Conservation (phyloP, 2,329 filamentous ascomycete species). For the Diatrype stigma region DNA sequence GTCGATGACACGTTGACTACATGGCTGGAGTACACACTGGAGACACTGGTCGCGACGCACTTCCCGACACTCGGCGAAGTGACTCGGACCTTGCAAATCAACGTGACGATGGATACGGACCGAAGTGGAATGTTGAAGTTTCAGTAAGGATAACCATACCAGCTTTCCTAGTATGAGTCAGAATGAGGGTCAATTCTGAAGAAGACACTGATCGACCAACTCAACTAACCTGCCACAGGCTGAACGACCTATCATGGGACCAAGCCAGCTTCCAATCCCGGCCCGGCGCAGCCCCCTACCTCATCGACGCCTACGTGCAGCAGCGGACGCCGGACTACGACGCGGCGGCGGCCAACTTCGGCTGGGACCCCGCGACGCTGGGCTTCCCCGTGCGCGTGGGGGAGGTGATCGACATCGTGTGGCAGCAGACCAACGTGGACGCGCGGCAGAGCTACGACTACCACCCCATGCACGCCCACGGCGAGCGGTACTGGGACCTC, state of each 20-base stretch:
- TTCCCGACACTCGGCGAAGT: slow-evolving; percentile 42
- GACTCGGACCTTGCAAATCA: slow-evolving; percentile 45
- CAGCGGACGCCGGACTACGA: slow-evolving; percentile 50
- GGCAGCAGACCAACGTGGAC: slow-evolving; percentile 35
- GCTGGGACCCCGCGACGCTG: slow-evolving; percentile 48
- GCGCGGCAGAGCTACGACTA: slow-evolving; percentile 36
- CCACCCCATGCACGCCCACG: slow-evolving; percentile 54
- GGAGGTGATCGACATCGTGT: slow-evolving; percentile 52
- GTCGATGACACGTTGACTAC: slow-evolving; percentile 27
- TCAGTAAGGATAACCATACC: slow-evolving; percentile 22
- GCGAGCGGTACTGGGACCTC: slow-evolving; percentile 49
- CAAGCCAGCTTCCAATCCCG: slow-evolving; percentile 24
- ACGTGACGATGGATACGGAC: slow-evolving; percentile 36
- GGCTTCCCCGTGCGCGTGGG: slow-evolving; percentile 51
- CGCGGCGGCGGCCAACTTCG: slow-evolving; percentile 43
- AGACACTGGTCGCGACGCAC: slow-evolving; percentile 26
- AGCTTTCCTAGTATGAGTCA: no score
- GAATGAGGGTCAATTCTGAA: background rate
- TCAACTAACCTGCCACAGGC: slow-evolving; percentile 21
- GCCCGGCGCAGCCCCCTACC: slow-evolving; percentile 36
- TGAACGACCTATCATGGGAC: slow-evolving; percentile 43
- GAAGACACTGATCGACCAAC: slow-evolving; percentile 4
- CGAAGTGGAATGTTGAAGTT: slow-evolving; percentile 33
- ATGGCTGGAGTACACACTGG: slow-evolving; percentile 46
- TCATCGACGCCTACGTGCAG: slow-evolving; percentile 49